These are phyloP conservation scores for Fusarium foetens DNA, from an alignment of 2,329 filamentous ascomycete genomes.

Conservation along the genomic window DNA sequence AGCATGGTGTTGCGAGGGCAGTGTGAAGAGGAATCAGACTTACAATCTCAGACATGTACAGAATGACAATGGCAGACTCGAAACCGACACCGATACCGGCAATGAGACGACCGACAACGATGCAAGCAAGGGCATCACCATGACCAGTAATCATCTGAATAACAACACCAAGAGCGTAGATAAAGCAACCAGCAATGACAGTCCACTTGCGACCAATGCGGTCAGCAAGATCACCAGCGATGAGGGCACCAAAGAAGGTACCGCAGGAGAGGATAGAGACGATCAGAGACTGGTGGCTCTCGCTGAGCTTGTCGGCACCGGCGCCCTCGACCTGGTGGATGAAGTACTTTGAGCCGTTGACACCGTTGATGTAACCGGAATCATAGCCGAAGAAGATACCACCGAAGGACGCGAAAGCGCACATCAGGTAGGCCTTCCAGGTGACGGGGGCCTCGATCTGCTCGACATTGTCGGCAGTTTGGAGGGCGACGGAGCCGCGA, in stretches of 20 bases:
- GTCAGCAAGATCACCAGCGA: constrained; percentile 82
- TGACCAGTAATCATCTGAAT: constrained; percentile 43
- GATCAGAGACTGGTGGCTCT: constrained; percentile 65
- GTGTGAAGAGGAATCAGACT: constrained; percentile 46
- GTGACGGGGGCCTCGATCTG: constrained; percentile 76
- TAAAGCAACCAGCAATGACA: constrained; percentile 74
- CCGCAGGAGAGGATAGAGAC: constrained; percentile 80
- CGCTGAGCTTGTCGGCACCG: constrained; percentile 48
- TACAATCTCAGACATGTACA: constrained; percentile 43
- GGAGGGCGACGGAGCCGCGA: constrained; percentile 49
- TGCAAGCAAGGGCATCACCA: constrained; percentile 34
- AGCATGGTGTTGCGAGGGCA: neutral
- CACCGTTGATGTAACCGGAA: constrained; percentile 78
- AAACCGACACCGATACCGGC: constrained; percentile 39
- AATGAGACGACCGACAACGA: constrained; percentile 38
- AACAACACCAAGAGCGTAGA: constrained; percentile 76
- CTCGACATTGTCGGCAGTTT: constrained; percentile 62
- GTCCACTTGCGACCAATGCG: constrained; percentile 77
- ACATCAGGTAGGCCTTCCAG: constrained; percentile 74
- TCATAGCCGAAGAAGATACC: constrained; percentile 85
- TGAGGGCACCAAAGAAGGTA: constrained; percentile 82
- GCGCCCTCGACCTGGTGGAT: constrained; percentile 60
- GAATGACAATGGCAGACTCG: constrained; percentile 39
- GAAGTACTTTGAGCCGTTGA: constrained; percentile 64
- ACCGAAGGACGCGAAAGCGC: constrained; percentile 76